Base-by-base conservation (phyloP, 192 early-diverging fungal species). In the Coemansia sp. region DNA sequence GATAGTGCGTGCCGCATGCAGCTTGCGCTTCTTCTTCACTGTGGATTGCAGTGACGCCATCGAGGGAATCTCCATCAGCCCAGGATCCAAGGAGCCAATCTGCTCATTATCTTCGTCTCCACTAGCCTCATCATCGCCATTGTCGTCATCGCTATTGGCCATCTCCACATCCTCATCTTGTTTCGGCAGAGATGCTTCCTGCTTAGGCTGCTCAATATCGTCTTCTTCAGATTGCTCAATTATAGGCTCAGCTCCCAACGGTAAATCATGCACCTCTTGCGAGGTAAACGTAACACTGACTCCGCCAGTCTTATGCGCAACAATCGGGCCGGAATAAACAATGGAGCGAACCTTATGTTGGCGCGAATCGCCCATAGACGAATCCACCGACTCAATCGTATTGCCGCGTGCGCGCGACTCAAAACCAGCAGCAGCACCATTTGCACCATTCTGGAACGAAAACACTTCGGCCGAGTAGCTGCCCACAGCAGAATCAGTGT, bases 241-340 rank as follows among this genome's bases (percentile, higher is more conserved):
- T 14, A 63, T 56, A 6, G 42, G n/a, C 18, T 62, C 59, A 6
- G 59, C 50, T 20, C 52, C 56, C 6, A 77, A 16, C 7, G 67
- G 63, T 55, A 69, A 21, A 8, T 77, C 68, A 18, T 65, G 62
- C 30, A 77, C 67, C n/a, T 70, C 63, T 55, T 77, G 50, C 0
- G 62, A 67, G 8, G 67, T 77, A 26, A 77, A 77, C 2, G 73
- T 77, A 11, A 77, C 73, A 37, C 73, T 77, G 50, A 66, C 63
- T 1, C 73, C 73, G 30, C 73, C 73, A 0, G 73, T 65, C 8
- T 63, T 39, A 35, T 70, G 66, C 6, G 63, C 46, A 1, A 77
- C 63, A 38, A 77, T 66, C 1, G 66, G 67, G 0, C 73, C 73
- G 20, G 67, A 70, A 38, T 77, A 77, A 6, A 77, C 68, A 3